Conservation (phyloP, 257 asterid species). For the Solanum verrucosum region DNA sequence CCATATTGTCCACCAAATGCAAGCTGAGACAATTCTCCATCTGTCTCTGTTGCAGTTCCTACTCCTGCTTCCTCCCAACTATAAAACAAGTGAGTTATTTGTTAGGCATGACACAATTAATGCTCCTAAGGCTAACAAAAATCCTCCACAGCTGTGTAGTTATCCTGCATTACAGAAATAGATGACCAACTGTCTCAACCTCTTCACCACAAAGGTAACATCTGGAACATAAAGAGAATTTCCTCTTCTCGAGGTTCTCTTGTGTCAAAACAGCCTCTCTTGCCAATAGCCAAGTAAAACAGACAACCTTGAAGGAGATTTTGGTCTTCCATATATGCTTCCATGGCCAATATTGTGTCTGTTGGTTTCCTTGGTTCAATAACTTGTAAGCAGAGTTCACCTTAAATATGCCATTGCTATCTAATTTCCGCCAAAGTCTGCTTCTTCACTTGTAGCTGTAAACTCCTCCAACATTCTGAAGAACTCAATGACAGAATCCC, state of each 20-base stretch:
- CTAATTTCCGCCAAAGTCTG: not conserved
- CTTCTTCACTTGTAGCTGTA: not conserved
- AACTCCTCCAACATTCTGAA: not conserved
- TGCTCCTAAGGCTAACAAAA: not conserved
- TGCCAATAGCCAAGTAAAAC: not conserved
- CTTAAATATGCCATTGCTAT: not conserved
- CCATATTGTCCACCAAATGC: not conserved
- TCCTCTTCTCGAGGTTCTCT: not conserved
- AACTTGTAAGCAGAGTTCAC: not conserved
- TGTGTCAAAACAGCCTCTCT: not conserved
- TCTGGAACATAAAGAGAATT: not conserved
- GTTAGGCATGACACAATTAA: not conserved
- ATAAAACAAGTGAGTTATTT: not conserved
- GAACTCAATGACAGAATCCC: not conserved
- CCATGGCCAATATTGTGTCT: not conserved
- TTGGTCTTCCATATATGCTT: not conserved
- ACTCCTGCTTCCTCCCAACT: not conserved
- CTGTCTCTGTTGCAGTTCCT: not conserved
- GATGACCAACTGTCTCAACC: not conserved
- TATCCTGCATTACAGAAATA: not conserved
- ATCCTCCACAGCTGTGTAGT: not conserved
- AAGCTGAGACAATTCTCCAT: not conserved
- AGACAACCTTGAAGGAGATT: not conserved
- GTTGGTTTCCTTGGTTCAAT: not conserved
- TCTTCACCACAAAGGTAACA: not conserved